Base-by-base conservation (phyloP, 164 flowering plant species). In the Chimonanthus praecox region DNA sequence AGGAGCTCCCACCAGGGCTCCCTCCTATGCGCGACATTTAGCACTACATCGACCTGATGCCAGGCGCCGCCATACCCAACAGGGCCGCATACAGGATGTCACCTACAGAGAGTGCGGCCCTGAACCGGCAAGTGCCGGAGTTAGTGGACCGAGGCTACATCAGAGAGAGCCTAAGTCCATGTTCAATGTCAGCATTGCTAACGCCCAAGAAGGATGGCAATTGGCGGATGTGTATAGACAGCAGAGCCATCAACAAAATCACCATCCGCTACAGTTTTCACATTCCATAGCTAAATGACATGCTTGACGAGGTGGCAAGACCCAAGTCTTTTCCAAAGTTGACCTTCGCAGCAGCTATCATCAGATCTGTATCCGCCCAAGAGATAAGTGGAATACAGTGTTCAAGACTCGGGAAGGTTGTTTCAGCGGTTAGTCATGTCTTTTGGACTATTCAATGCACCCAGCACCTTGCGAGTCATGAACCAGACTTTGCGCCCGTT, bases 161-260 rank as follows among this genome's bases (percentile, higher is more conserved):
- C 13, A 46, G 44, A 9, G 68, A 65, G 68, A 65, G 49, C 44
- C 7, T 44, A 13, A 65, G 49, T 43, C 68, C 68, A 6, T 65
- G 46, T 11, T 11, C 4, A 3, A 11, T 65, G 46, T 3, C 48
- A 6, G 4, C 47, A 7, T 10, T 65, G 3, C 68, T 65, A 0
- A 44, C 68, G 7, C 68, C 68, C 0, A 65, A 65, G 68, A 65
- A 65, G 16, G 68, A 65, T 65, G 47, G 68, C 10, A 63, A 3
- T 13, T 62, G 65, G 65, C 18, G 44, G 18, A 62, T 10, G 58
- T 4, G 18, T 50, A 60, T 69, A 11, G 71, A 69, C 43, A 50
- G 71, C 18, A n/a, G 71, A 7, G 71, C 62, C 21, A 49, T 69
- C 0, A 33, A 33, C 33, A 33, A 33, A 33, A 33, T 33, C 33